A percentile compares a stretch with the other conserved stretches of the same genome.
Evolutionary conservation across 2,329 filamentous ascomycete genomes (phyloP).

Genomic region (Talaromyces sp.): DNA sequence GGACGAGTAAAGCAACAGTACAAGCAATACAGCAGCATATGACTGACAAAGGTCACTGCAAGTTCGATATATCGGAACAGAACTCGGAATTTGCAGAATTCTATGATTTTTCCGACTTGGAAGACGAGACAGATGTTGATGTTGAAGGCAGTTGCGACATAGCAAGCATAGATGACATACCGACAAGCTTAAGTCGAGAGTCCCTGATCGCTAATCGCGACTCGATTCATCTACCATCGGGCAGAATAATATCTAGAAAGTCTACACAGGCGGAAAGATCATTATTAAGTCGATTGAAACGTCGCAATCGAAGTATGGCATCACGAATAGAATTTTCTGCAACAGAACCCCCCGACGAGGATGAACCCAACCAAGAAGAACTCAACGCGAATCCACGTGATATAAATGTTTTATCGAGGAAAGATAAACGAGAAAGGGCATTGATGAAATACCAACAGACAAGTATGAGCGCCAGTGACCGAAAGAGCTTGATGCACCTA

Average conservation of each 20-base stretch:
- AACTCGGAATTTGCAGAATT: slow-evolving; percentile 15
- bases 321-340: slow-evolving; percentile 4
- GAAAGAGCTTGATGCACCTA: slow-evolving; percentile 11
- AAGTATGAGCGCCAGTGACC: slow-evolving; percentile 10
- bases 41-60: slow-evolving; percentile 14
- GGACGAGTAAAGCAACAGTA: slow-evolving; percentile 7
- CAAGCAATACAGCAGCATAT: slow-evolving; percentile 18
- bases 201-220: background rate
- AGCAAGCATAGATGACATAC: background rate
- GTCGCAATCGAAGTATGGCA: background rate
- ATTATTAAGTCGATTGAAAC: background rate
- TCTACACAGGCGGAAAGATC: slow-evolving; percentile 4
- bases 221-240: slow-evolving; percentile 14
- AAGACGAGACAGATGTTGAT: background rate
- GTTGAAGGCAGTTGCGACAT: background rate
- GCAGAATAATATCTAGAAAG: slow-evolving; percentile 13
- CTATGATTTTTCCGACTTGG: slow-evolving; percentile 4
- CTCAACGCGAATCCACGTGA: background rate
- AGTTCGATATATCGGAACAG: slow-evolving; percentile 11
- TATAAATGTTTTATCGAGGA: background rate
- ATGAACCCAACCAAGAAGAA: background rate
- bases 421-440: slow-evolving; percentile 9
- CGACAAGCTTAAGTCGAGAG: background rate
- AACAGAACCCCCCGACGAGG: background rate
- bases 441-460: slow-evolving; percentile 2